These are phyloP conservation scores for Agaricus subrufescens DNA, from an alignment of 768 basidiomycete species.

Conservation along the genomic window DNA sequence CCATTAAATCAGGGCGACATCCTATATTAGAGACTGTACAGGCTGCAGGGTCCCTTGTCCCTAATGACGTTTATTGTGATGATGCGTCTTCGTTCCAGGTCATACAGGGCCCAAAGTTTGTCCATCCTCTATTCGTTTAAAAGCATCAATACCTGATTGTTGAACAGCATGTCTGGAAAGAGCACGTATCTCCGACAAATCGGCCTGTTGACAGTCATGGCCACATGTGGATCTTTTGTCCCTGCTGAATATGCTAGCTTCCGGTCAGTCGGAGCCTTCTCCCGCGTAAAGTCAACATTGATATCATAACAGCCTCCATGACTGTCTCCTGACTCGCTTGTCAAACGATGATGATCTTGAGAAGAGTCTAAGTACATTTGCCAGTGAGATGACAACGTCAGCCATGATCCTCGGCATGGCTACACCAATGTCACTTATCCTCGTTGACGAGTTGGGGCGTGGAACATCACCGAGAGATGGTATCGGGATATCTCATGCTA, in stretches of 20 bases:
- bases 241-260: constrained; percentile 94
- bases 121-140: background rate
- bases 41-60: constrained; percentile 63
- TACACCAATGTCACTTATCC: constrained; percentile 62
- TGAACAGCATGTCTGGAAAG: constrained; percentile 66
- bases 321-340: constrained; percentile 78
- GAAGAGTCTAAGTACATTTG: constrained; percentile 89
- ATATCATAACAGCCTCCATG: constrained; percentile 55
- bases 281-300: background rate
- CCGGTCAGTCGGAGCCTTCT: constrained; percentile 33
- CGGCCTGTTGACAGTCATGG: constrained; percentile 79
- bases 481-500: constrained; percentile 78
- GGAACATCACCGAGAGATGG: constrained; percentile 87
- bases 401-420: constrained; percentile 89
- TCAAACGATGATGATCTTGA: constrained; percentile 95
- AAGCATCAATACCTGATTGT: background rate
- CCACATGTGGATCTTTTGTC: constrained; percentile 88
- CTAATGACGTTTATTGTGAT: constrained; percentile 90
- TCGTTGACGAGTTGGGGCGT: constrained; percentile 91
- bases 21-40: constrained; percentile 79
- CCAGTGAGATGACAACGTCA: constrained; percentile 88
- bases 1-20: constrained; percentile 86
- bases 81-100: constrained; percentile 85
- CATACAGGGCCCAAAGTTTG: constrained; percentile 84
- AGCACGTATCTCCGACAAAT: constrained; percentile 91